phyloP scores from a whole-genome alignment of 345 rosid genomes.

The Gossypium sturtianum region DNA sequence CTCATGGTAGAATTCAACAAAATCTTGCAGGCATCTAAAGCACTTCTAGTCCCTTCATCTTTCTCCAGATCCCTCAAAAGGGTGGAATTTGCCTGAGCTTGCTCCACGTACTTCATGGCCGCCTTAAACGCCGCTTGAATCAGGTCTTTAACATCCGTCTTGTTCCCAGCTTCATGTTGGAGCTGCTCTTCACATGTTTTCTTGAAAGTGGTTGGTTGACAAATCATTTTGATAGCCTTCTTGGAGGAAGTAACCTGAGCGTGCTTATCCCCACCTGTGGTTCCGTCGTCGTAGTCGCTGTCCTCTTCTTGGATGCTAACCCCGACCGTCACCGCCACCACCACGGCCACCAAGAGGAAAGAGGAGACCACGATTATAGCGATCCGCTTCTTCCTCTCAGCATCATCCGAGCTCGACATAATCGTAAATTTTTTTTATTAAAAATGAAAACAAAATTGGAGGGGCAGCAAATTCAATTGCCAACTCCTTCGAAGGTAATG shows the following conservation, averaged over 20 bases:
- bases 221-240: conserved; percentile 58
- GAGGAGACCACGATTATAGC: conserved; percentile 38
- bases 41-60: conserved; percentile 43
- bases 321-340: conserved; percentile 46
- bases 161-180: conserved; percentile 25
- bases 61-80: conserved; percentile 42
- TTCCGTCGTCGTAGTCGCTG: not conserved
- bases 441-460: too few relatives aligned
- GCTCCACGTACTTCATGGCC: conserved; percentile 30
- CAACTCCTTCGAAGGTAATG: not conserved
- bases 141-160: conserved; percentile 58
- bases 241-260: conserved; percentile 30
- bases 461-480: not conserved
- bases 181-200: conserved; percentile 47
- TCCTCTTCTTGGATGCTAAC: conserved; percentile 14
- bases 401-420: not conserved
- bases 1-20: conserved; percentile 45
- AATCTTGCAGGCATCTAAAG: conserved; percentile 53
- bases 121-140: conserved; percentile 40
- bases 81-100: conserved; percentile 43
- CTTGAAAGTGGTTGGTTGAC: conserved; percentile 57
- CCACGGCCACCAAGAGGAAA: conserved; percentile 44
- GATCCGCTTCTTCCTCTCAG: conserved; percentile 36
- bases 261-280: not conserved
- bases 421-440: too few relatives aligned